Conservation (phyloP, 2,329 filamentous ascomycete species). For the Epichloe hybrida region DNA sequence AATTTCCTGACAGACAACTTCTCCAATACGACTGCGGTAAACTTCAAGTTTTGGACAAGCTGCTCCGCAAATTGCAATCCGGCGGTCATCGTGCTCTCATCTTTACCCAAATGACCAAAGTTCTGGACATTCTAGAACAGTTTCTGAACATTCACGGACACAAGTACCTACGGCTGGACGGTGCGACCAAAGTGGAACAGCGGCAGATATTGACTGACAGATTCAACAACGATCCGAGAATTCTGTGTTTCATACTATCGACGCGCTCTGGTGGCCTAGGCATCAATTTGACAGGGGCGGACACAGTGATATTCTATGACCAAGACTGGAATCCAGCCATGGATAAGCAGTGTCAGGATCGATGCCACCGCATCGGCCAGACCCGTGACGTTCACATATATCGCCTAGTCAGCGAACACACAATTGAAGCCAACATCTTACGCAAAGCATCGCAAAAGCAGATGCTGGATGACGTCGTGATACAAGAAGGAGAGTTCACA, state of each 20-base stretch:
- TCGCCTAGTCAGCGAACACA: conserved; percentile 81
- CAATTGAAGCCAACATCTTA: conserved; percentile 94
- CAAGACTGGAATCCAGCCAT: conserved; percentile 99
- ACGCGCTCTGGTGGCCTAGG: conserved; percentile 88
- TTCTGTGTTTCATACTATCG: conserved; percentile 89
- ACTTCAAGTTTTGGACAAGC: conserved; percentile 73
- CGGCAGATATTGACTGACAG: conserved; percentile 89
- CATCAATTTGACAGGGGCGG: conserved; percentile 91
- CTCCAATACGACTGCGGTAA: conserved; percentile 97
- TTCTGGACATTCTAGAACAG: conserved; percentile 91
- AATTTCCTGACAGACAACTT: conserved; percentile 92
- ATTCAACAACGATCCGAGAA: conserved; percentile 89
- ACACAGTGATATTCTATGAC: conserved; percentile 98
- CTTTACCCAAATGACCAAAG: conserved; percentile 99
- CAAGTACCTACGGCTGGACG: conserved; percentile 90
- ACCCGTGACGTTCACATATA: conserved; percentile 98
- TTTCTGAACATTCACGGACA: conserved; percentile 97
- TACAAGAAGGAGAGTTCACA: conserved; percentile 95
- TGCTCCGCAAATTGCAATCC: conserved; percentile 75
- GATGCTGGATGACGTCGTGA: conserved; percentile 94
- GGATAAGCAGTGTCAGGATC: conserved; percentile 98
- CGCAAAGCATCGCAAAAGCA: conserved; percentile 96
- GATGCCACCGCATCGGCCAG: conserved; percentile 93
- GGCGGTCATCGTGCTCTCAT: conserved; percentile 90
- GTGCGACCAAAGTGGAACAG: conserved; percentile 91